phyloP scores from a whole-genome alignment of 371 early-diverging fungal genomes.

The Haplosporangium sp. region DNA sequence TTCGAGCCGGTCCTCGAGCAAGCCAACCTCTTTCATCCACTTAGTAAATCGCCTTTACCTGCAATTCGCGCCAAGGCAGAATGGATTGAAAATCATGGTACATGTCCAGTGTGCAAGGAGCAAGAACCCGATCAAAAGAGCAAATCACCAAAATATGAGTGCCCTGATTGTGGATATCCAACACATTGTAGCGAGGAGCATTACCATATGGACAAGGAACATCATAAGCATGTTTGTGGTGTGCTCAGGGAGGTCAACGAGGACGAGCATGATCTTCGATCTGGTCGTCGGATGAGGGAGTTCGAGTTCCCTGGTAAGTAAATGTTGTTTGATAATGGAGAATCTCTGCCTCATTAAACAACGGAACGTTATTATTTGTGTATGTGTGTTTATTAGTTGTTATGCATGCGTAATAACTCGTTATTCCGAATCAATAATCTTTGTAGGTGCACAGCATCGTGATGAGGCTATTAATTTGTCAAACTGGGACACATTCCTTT shows the following conservation, averaged over 20 bases:
- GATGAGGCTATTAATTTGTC: conserved; percentile 85
- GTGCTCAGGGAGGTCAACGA: conserved; percentile 79
- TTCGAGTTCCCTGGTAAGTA: conserved; percentile 83
- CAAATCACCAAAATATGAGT: conserved; percentile 72
- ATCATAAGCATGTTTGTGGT: conserved; percentile 70
- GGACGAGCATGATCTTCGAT: conserved; percentile 88
- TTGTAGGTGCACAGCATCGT: conserved; percentile 73
- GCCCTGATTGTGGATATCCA: conserved; percentile 88
- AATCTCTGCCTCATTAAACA: no score
- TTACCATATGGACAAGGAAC: conserved; percentile 70
- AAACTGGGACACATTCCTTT: conserved; percentile 86
- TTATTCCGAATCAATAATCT: not conserved
- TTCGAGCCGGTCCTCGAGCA: conserved; percentile 61
- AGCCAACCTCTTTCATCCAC: conserved; percentile 77
- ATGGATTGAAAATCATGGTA: conserved; percentile 76
- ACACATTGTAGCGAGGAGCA: conserved; percentile 87
- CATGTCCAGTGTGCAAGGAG: conserved; percentile 80
- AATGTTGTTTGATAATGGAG: not conserved
- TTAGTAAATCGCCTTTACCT: conserved; percentile 78
- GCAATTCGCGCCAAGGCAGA: conserved; percentile 77
- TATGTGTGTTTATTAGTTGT: no score
- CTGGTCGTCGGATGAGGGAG: conserved; percentile 81
- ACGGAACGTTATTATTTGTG: no score
- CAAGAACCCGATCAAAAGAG: conserved; percentile 50
- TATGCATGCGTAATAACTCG: no score